Conservation (phyloP, 169 alveolate genomes). For the Eimeria zaria region DNA sequence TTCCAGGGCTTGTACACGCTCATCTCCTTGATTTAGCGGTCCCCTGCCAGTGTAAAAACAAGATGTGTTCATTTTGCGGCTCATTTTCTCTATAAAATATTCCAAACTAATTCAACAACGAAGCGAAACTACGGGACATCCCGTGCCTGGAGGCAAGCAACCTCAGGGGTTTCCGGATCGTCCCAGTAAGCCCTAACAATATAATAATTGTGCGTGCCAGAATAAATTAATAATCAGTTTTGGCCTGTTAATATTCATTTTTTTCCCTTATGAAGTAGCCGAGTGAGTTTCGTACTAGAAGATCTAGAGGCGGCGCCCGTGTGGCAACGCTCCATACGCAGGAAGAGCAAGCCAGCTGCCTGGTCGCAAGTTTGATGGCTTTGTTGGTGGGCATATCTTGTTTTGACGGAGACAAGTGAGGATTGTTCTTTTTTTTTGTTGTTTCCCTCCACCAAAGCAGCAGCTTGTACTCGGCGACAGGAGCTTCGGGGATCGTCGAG, state of each 20-base stretch:
- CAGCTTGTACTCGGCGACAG: background rate
- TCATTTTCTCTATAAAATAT: no score
- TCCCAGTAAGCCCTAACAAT: background rate
- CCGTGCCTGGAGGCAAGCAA: background rate
- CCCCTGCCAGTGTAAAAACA: no score
- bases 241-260: background rate
- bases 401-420: background rate
- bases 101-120: background rate
- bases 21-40: background rate
- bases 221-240: no score
- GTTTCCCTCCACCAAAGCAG: background rate
- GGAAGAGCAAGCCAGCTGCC: background rate
- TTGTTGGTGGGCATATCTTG: background rate
- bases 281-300: background rate
- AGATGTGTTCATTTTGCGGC: no score
- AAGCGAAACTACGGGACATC: background rate
- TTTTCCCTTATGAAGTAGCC: background rate
- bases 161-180: no score
- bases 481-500: background rate
- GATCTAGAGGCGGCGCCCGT: no score
- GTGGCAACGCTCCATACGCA: no score
- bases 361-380: background rate
- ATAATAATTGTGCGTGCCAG: background rate
- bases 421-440: background rate
- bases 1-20: background rate